Evolutionary conservation across 768 basidiomycete species (phyloP).

Genomic region (Boletus subparvulus): DNA sequence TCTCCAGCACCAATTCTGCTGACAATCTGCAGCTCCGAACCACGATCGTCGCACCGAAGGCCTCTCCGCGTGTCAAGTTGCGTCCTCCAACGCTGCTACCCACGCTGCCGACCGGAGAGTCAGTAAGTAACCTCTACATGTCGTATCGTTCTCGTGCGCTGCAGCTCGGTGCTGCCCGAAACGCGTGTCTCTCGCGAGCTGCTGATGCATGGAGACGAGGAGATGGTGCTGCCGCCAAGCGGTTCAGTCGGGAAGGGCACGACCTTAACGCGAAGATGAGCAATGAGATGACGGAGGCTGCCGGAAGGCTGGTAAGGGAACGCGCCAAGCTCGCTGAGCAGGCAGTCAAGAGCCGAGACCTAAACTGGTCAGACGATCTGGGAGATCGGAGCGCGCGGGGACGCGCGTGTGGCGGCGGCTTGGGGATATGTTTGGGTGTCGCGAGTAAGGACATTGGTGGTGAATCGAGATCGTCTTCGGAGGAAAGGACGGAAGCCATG

Average conservation of each 20-base stretch:
- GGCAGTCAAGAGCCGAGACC: conserved; percentile 68
- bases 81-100: conserved; percentile 83
- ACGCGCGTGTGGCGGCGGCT: conserved; percentile 70
- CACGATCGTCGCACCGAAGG: conserved; percentile 72
- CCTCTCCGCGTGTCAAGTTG: conserved; percentile 84
- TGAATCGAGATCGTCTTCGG: conserved; percentile 60
- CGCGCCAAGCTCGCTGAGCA: conserved; percentile 73
- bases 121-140: conserved; percentile 83
- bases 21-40: conserved; percentile 64
- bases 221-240: conserved; percentile 93
- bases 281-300: conserved; percentile 81
- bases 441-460: conserved; percentile 57
- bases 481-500: conserved; percentile 86
- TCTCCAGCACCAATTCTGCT: conserved; percentile 49
- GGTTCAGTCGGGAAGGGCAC: conserved; percentile 92
- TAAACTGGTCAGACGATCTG: conserved; percentile 80
- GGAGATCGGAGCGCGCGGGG: conserved; percentile 76
- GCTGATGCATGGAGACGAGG: conserved; percentile 96
- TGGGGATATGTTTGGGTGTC: conserved; percentile 88
- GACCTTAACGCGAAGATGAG: conserved; percentile 92
- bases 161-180: conserved; percentile 90
- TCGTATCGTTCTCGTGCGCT: conserved; percentile 83
- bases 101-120: conserved; percentile 82
- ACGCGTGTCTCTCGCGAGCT: conserved; percentile 90
- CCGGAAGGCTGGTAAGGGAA: conserved; percentile 81